These are phyloP conservation scores for Xeromyces bisporus DNA, from an alignment of 495 filamentous ascomycete genomes.

Conservation along the genomic window DNA sequence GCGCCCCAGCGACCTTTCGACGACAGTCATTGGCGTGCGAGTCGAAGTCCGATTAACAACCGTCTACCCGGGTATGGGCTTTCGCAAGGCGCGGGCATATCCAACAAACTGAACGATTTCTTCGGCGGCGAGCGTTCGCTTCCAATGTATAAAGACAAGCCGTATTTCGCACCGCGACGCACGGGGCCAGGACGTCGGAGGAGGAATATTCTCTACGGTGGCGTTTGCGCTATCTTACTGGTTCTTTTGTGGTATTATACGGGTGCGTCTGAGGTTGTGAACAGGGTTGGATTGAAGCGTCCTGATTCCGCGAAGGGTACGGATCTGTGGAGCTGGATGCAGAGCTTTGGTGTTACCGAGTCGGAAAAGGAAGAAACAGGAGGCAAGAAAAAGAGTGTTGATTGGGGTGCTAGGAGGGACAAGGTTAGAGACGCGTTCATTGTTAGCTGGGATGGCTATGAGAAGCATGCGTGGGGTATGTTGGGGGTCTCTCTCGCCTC, in stretches of 20 bases:
- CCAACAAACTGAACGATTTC: conserved; percentile 31
- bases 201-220: conserved; percentile 12
- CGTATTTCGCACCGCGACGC: conserved; percentile 40
- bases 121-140: conserved; percentile 44
- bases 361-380: conserved; percentile 5
- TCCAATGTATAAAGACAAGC: conserved; percentile 98
- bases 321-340: conserved; percentile 27
- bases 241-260: conserved; percentile 33
- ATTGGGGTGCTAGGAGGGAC: conserved; percentile 62
- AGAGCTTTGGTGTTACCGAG: conserved; percentile 15
- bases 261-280: conserved; percentile 42
- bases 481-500: conserved; percentile 1
- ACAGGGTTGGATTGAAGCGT: conserved; percentile 4
- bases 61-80: conserved; percentile 25
- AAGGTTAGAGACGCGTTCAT: conserved; percentile 80
- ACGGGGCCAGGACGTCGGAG: conserved; percentile 20
- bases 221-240: conserved; percentile 16
- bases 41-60: conserved; percentile 23
- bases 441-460: conserved; percentile 83
- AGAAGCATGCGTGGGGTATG: conserved; percentile 86
- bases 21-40: conserved; percentile 47
- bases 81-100: conserved; percentile 16
- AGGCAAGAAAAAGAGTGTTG: conserved; percentile 13
- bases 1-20: conserved; percentile 51
- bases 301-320: conserved; percentile 11